These are phyloP conservation scores for Solanum aculeatissimum DNA, from an alignment of 305 asterid genomes.

Conservation along the genomic window DNA sequence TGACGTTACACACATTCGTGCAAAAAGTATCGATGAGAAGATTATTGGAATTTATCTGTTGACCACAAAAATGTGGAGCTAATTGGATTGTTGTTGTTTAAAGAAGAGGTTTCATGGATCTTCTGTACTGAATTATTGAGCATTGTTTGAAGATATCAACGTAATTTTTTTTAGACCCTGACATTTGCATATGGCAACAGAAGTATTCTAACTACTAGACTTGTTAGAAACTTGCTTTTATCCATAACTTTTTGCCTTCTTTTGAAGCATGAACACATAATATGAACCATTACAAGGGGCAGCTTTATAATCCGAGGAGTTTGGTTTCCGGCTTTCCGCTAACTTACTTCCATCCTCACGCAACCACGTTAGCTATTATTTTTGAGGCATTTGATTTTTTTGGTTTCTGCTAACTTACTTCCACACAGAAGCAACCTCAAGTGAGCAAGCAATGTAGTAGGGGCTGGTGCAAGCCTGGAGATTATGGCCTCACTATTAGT, in stretches of 20 bases:
- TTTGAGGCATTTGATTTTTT: neutral
- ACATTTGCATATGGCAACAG: neutral
- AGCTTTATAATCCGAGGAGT: neutral
- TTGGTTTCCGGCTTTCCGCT: neutral
- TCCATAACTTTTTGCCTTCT: neutral
- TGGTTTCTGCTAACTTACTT: neutral
- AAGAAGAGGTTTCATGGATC: no score
- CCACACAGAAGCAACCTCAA: neutral
- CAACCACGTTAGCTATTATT: neutral
- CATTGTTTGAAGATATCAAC: no score
- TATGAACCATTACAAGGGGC: neutral
- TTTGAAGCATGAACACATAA: neutral
- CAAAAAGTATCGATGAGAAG: no score
- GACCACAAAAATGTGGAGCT: no score
- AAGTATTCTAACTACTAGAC: neutral
- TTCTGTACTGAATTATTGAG: no score
- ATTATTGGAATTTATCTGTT: no score
- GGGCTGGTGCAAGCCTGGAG: slow-evolving; percentile 25
- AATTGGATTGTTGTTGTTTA: no score
- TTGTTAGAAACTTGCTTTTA: neutral
- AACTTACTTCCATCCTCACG: neutral
- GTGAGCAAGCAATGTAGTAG: neutral
- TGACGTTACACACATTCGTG: no score
- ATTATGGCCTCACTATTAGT: slow-evolving; percentile 19
- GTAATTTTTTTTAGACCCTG: no score